These are phyloP conservation scores for Phytophthora kernoviae DNA, from an alignment of 352 stramenopile species.

Conservation along the genomic window DNA sequence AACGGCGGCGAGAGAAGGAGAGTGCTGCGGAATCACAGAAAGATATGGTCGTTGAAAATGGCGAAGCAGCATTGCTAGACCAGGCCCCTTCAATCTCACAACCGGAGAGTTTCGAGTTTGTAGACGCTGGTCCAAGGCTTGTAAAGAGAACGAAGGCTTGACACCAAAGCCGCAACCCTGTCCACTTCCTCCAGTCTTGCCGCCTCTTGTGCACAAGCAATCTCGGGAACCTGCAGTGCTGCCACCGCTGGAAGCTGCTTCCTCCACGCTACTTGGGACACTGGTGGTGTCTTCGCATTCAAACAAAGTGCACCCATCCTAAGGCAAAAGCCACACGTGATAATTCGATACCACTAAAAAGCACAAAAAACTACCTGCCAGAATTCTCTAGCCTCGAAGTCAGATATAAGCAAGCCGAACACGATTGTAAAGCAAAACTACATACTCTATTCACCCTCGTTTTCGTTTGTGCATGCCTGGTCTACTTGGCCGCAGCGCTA, in stretches of 20 bases:
- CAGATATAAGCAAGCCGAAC: conserved; percentile 1
- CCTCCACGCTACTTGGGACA: conserved; percentile 11
- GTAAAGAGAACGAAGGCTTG: background rate
- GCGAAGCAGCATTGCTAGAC: background rate
- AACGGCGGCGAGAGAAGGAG: conserved; percentile 6
- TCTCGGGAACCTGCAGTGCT: conserved; percentile 8
- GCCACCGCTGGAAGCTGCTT: conserved; percentile 9
- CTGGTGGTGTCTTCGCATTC: conserved; percentile 12
- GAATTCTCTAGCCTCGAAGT: background rate
- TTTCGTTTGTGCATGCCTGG: conserved; percentile 17
- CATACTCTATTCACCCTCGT: conserved; percentile 39
- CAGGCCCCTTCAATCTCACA: background rate
- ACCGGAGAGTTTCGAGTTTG: background rate
- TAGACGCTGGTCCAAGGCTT: conserved; percentile 3
- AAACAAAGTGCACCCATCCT: conserved; percentile 32
- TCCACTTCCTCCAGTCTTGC: conserved; percentile 15
- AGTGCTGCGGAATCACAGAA: background rate
- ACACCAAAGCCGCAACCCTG: background rate
- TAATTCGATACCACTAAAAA: too few relatives aligned
- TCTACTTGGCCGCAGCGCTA: conserved; percentile 55
- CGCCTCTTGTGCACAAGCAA: conserved; percentile 24
- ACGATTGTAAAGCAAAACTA: conserved; percentile 26
- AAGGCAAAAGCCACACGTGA: too few relatives aligned
- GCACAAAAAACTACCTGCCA: too few relatives aligned
- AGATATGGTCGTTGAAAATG: background rate